These are phyloP conservation scores for Bidens hawaiensis DNA, from an alignment of 140 eudicot species.

Conservation along the genomic window DNA sequence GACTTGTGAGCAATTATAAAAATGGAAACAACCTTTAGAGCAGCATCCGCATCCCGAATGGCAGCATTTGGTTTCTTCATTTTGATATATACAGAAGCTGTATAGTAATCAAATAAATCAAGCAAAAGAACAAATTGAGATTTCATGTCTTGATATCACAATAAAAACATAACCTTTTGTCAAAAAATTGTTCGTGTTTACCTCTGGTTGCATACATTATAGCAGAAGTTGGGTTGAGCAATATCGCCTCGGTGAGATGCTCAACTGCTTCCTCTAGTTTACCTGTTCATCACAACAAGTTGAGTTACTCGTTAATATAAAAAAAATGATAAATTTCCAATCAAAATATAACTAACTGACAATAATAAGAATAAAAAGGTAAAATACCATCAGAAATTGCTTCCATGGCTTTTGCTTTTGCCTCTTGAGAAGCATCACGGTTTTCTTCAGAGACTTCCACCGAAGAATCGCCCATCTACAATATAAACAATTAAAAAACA, in stretches of 20 bases:
- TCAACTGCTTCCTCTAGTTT: slow-evolving; percentile 89
- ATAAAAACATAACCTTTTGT: background rate
- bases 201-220: slow-evolving; percentile 97
- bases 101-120: background rate
- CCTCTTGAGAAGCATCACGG: slow-evolving; percentile 94
- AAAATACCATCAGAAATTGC: slow-evolving; percentile 84
- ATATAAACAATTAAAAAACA: background rate
- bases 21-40: slow-evolving; percentile 53
- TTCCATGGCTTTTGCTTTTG: slow-evolving; percentile 86
- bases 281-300: slow-evolving; percentile 37
- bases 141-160: background rate
- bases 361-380: background rate
- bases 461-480: slow-evolving; percentile 90
- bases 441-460: slow-evolving; percentile 86
- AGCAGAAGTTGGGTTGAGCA: slow-evolving; percentile 90
- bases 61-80: slow-evolving; percentile 99
- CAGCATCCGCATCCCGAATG: slow-evolving; percentile 94
- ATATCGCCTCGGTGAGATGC: slow-evolving; percentile 76
- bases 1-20: slow-evolving; percentile 3
- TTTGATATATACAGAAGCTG: slow-evolving; percentile 85
- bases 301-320: background rate
- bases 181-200: slow-evolving; percentile 11
- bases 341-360: background rate
- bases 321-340: background rate
- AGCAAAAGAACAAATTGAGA: background rate